Base-by-base conservation (phyloP, 371 early-diverging fungal species). In the Mucor sp. region DNA sequence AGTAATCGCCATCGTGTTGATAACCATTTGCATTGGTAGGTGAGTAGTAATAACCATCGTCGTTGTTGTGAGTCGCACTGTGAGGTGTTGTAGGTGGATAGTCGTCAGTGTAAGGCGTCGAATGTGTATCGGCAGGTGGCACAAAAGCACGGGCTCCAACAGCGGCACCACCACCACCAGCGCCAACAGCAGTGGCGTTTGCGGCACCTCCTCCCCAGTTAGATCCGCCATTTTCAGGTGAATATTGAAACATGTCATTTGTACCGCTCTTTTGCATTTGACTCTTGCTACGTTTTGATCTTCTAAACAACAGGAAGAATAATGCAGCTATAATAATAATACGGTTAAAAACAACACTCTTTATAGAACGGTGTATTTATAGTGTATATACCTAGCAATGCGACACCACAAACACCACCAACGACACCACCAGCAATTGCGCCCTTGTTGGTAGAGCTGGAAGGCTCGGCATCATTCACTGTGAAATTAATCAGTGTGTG, bases 401-500 rank as follows among this genome's bases (percentile, higher is more conserved):
- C 55, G 14, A 33, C 60, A 41, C 66, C 66, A 23, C 23, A 55
- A 39, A 66, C 41, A 41, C 66, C 66, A 60, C 67, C 67, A 23
- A 66, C 61, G 30, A 60, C 67, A 35, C 67, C 67, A 50, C 67
- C 67, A 17, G 30, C 55, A 43, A 66, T 66, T 2, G 60, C 67
- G 32, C 60, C 60, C 14, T 53, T 66, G n/a, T 66, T 66, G 6
- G 58, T 65, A 17, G 21, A 35, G 28, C 21, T 30, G 33, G 50
- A n/a, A 28, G 14, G 8, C 17, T 19, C 37, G 27, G 12, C 37
- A 25, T 25, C 12, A 11, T 50, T 23, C 23, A 23, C 21, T 25
- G 23, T 11, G 19, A 47, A 47, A 47, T 47, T 1, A 37, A 21
- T 47, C 5, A 47, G 8, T 47, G 19, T 47, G 47, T 19, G 21